Conservation (phyloP, 192 early-diverging fungal genomes). For the Backusella mclennaniae region DNA sequence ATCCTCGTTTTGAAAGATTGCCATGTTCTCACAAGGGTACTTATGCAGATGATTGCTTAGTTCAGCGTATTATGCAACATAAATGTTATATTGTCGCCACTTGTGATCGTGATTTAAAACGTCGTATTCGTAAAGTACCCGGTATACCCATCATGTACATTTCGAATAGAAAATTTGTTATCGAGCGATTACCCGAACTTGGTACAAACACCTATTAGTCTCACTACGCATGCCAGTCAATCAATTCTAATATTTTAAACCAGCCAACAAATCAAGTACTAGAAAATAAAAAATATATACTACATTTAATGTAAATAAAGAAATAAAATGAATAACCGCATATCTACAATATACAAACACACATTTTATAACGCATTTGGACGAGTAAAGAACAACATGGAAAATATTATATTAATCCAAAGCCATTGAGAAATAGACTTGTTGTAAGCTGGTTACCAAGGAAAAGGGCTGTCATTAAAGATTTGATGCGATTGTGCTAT, state of each 20-base stretch:
- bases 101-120: conserved; percentile 95
- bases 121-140: conserved; percentile 92
- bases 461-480: no score
- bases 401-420: no score
- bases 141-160: conserved; percentile 99
- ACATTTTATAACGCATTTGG: no score
- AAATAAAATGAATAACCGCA: not conserved
- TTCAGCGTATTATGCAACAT: conserved; percentile 89
- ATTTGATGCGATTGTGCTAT: no score
- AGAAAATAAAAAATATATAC: not conserved
- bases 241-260: not conserved
- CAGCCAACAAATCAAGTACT: not conserved
- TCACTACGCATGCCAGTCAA: not conserved
- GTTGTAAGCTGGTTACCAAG: no score
- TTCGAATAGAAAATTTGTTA: conserved; percentile 82
- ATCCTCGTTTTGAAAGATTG: conserved; percentile 95
- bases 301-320: not conserved
- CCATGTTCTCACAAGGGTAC: conserved; percentile 97
- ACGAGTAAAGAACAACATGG: no score
- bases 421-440: no score
- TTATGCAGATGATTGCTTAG: conserved; percentile 99
- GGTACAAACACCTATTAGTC: conserved; percentile 37
- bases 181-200: conserved; percentile 90
- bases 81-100: conserved; percentile 98
- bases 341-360: not conserved